Base-by-base conservation (phyloP, 805 yeast species). In the Lipomyces lipofer region DNA sequence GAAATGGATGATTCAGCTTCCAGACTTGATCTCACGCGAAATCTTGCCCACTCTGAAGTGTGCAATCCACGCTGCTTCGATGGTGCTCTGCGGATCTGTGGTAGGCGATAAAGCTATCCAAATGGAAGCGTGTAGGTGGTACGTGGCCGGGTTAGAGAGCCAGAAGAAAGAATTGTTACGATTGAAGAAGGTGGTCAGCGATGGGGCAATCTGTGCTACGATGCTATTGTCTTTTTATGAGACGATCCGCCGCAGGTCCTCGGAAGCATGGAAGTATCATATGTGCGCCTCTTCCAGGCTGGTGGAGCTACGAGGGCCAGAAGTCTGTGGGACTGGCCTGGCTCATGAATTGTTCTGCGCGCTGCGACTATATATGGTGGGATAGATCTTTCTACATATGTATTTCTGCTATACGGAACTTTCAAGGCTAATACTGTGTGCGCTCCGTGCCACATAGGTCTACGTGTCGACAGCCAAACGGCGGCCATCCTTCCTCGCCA, bases 381-480 rank as follows among this genome's bases (percentile, higher is more conserved):
- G 40, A 35, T 35, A 4, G 12, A 35, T 2, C 22, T 35, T 15
- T n/a, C n/a, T n/a, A n/a, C n/a, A n/a, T n/a, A 10, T 35, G 9
- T 15, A 13, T 13, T 35, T 6, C 15, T 5, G 17, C 1, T 35
- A 6, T 17, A 5, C 40, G 40, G 24, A 35, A 15, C 7, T 35
- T 35, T 1, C 3, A 33, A 35, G 22, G 40, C 40, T 35, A 17
- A 35, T 35, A 35, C 21, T 35, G 21, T 17, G 22, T 17, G 24
- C 40, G 13, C 6, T 35, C 10, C 24, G 7, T 15, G 40, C 40
- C 22, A 6, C 21, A 35, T 17, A 35, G 40, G 40, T 35, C 40
- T 35, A 35, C 10, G 40, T 35, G 40, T 35, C 40, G 40, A 35
- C 40, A 15, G 40, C 40, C 40, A 35, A 35, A 35, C 40, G 40